Conservation (phyloP, 129 eudicot species). For the Flaveria robusta region DNA sequence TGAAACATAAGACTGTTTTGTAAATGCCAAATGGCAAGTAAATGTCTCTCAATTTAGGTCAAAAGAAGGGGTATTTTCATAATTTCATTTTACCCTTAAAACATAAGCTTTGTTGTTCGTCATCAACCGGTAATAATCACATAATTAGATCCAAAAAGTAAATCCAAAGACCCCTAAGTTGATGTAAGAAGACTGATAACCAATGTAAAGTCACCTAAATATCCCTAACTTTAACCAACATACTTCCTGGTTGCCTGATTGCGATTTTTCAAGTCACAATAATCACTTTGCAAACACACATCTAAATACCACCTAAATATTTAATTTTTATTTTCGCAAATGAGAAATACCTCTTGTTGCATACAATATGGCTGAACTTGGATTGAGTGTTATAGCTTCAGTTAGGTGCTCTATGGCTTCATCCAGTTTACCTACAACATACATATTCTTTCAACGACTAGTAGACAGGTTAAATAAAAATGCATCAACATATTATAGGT, state of each 20-base stretch:
- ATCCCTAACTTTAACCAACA: constrained; percentile 8
- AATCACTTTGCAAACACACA: not conserved
- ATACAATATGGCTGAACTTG: constrained; percentile 74
- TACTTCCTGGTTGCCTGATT: not conserved
- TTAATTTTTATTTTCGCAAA: not conserved
- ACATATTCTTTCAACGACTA: not conserved
- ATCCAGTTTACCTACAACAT: constrained; percentile 51
- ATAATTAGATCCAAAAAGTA: too few species aligned
- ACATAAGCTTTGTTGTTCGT: not conserved
- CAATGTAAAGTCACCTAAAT: not conserved
- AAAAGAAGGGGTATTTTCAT: not conserved
- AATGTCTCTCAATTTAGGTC: not conserved
- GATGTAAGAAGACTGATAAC: not conserved
- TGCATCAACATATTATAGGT: not conserved
- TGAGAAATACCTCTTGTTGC: constrained; percentile 68
- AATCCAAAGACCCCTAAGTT: not conserved
- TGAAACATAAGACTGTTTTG: not conserved
- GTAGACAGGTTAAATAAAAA: not conserved
- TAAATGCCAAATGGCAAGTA: too few species aligned
- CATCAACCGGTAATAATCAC: not conserved
- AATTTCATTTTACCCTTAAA: not conserved
- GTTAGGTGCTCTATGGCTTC: constrained; percentile 75
- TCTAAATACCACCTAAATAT: constrained; percentile 7
- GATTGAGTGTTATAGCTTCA: constrained; percentile 68
- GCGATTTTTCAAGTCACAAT: not conserved